Evolutionary conservation across 2,329 filamentous ascomycete genomes (phyloP), one percentile per base, ranked within the genome.

Genomic region (Fusarium sp.): DNA sequence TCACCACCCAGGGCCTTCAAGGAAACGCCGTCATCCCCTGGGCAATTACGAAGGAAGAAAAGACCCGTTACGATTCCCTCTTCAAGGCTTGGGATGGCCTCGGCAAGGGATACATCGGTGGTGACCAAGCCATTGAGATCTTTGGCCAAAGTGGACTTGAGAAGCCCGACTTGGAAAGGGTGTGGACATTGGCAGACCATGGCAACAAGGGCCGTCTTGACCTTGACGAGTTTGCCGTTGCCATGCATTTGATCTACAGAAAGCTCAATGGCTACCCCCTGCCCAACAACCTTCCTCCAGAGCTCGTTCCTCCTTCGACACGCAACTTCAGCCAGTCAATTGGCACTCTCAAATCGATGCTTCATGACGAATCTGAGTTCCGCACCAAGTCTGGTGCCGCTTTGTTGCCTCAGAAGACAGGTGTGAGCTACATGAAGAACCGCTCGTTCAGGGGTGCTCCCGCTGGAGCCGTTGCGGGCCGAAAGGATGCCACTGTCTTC

Each of bases 11-110:
- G 63, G 95, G 95, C 5, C 85, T 99, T 9, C 90, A 93, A 68
- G 96, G 96, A 57, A 98, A 97, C 81, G 96, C 96, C 1, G 95
- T 93, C 7, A 95, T 99, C 75, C 96, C 96, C 0, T 99, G 96
- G 96, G 94, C 96, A 14, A 96, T 99, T 65, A 99, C 96, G 4
- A 99, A 99, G 79, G 94, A 97, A 69, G 96, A 99, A 80, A 99
- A 99, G 85, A 95, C 92, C 66, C 91, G 96, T 68, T 99, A 99
- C 73, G 96, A 99, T 79, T 88, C 93, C 65, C 88, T 98, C 33
- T 99, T 99, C 84, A 92, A 90, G 70, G 94, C 94, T 5, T 99
- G 96, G 96, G 96, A 99, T 81, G 96, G 96, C 3, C 88, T 99
- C 69, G 88, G 90, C 68, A 97, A 96, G 79, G 96, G 96, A 0